phyloP scores from a whole-genome alignment of 345 rosid species.

The Cardamine resedifolia region DNA sequence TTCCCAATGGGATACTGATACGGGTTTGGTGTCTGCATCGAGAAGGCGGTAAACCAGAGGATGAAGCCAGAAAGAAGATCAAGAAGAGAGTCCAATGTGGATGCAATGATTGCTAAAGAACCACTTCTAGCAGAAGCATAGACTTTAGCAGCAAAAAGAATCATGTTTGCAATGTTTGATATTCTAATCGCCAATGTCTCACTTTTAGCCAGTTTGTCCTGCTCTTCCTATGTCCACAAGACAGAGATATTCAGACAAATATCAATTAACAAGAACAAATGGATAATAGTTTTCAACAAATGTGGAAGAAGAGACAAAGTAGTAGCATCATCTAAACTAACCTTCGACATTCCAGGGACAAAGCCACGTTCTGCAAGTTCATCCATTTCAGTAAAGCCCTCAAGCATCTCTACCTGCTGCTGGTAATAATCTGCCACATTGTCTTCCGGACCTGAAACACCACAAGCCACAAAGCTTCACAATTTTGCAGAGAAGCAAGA shows the following conservation, averaged over 20 bases:
- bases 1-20: constrained; percentile 97
- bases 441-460: constrained; percentile 78
- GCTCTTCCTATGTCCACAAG: constrained; percentile 67
- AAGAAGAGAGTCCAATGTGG: constrained; percentile 96
- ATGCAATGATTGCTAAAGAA: constrained; percentile 92
- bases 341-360: constrained; percentile 90
- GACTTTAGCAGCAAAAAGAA: constrained; percentile 91
- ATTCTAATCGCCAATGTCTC: constrained; percentile 89
- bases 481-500: neutral
- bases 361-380: constrained; percentile 90
- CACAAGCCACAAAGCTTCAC: constrained; percentile 10
- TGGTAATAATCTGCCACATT: constrained; percentile 91
- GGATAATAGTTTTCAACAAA: neutral
- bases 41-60: constrained; percentile 98
- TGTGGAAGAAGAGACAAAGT: constrained; percentile 10
- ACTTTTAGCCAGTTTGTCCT: constrained; percentile 75
- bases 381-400: constrained; percentile 96
- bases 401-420: constrained; percentile 97
- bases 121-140: constrained; percentile 91
- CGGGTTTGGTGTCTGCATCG: constrained; percentile 94
- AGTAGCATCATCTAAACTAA: constrained; percentile 25
- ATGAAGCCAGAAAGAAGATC: constrained; percentile 99
- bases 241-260: constrained; percentile 13
- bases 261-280: neutral
- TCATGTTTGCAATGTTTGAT: constrained; percentile 90